phyloP scores from a whole-genome alignment of 257 asterid genomes.

The Thymus quinquecostatus region DNA sequence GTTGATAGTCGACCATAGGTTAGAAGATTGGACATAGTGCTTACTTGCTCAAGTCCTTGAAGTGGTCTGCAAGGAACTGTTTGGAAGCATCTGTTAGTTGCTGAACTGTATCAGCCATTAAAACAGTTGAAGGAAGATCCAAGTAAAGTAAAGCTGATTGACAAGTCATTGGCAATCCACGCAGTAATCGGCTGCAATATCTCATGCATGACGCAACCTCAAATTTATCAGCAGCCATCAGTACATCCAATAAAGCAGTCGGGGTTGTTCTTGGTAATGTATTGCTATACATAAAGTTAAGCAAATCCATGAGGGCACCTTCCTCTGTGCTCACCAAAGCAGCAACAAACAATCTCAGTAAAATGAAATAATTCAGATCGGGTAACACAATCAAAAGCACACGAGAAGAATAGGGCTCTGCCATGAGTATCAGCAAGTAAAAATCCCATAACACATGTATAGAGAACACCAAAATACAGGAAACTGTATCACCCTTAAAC shows the following conservation, averaged over 20 bases:
- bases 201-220: conserved; percentile 94
- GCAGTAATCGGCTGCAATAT: conserved; percentile 68
- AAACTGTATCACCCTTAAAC: background rate
- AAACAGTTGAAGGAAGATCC: conserved; percentile 83
- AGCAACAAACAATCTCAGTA: conserved; percentile 22
- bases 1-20: background rate
- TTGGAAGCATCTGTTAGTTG: conserved; percentile 77
- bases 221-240: conserved; percentile 91
- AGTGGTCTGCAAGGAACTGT: conserved; percentile 65
- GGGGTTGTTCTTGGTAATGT: conserved; percentile 59
- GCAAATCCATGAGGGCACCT: conserved; percentile 83
- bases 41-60: conserved; percentile 82
- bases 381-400: background rate
- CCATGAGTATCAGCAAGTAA: background rate
- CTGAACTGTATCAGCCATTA: conserved; percentile 77
- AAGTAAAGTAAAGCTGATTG: conserved; percentile 84
- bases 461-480: too few relatives aligned
- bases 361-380: conserved; percentile 15
- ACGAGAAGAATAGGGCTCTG: background rate
- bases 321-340: conserved; percentile 66
- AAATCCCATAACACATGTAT: background rate
- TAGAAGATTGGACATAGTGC: conserved; percentile 24
- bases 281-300: conserved; percentile 80
- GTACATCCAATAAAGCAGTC: conserved; percentile 70
- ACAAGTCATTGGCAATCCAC: conserved; percentile 72